Base-by-base conservation (phyloP, 129 eudicot genomes). In the Helichrysum umbraculigerum region DNA sequence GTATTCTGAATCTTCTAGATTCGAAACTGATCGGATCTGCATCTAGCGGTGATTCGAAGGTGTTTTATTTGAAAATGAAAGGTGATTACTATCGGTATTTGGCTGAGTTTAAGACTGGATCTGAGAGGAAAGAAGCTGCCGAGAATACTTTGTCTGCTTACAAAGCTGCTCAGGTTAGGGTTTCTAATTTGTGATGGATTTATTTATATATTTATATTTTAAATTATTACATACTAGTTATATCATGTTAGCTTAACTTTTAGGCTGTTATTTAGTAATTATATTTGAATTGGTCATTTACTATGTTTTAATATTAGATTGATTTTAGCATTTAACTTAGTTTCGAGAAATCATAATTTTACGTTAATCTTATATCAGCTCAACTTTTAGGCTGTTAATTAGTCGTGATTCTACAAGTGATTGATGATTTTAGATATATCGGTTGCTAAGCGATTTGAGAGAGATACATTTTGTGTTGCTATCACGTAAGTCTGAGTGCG, bases 51-150 rank as follows among this genome's bases (percentile, higher is more conserved):
- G 97, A 91, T 32, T 88, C 95, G 0, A 88, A 86, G 86, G 97
- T 88, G 37, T 91, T 91, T 29, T 91, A 88, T 71, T 60, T 91
- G 86, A 91, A 91, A 79, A 91, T 91, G 97, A 91, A 91, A 75
- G 97, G 97, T 35, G 97, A 91, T 81, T 91, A 91, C 58, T 87
- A 86, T 70, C 78, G 97, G 77, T 91, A 91, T 82, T 72, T 91
- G 84, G 97, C 97, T 12, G 97, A 91, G 75, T 91, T 91, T 72
- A 91, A 91, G 91, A 86, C 91, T 54, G 97, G 90, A 68, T 76
- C 88, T 74, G 97, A 91, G 77, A 83, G 95, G 79, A 88, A 91
- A 71, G 95, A 88, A 58, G 92, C 97, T 8, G 97, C 97, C 25
- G 97, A 91, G 86, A 91, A 88, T 62, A 91, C 97, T 60, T 90